phyloP scores from a whole-genome alignment of 1,284 basidiomycete genomes.

The Apiotrichum veenhuisii region DNA sequence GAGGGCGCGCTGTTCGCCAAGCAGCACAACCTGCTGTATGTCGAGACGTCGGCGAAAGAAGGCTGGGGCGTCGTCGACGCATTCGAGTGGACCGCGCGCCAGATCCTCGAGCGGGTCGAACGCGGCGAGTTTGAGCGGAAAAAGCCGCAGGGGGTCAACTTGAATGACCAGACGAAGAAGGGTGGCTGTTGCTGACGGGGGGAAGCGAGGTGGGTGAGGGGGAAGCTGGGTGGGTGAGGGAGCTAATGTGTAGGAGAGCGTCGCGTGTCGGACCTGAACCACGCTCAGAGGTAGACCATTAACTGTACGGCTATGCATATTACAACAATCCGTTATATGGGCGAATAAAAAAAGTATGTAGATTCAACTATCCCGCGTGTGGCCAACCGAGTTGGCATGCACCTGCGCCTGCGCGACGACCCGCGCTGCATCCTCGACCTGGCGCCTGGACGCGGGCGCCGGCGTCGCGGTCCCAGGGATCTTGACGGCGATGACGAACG shows the following conservation, averaged over 20 bases:
- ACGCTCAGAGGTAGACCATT: not conserved
- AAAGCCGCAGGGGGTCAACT: slow-evolving; percentile 11
- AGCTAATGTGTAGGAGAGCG: no score
- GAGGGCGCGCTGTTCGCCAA: slow-evolving; percentile 42
- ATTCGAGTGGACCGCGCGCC: slow-evolving; percentile 45
- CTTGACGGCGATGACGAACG: slow-evolving; percentile 4
- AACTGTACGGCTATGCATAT: slow-evolving; percentile 6
- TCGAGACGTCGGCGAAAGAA: slow-evolving; percentile 46
- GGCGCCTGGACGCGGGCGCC: not conserved
- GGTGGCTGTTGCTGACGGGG: slow-evolving; percentile 13
- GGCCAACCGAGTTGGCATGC: no score
- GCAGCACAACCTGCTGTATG: slow-evolving; percentile 40
- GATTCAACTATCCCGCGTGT: no score
- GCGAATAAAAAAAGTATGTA: not conserved
- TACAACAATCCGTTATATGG: not conserved
- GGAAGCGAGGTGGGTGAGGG: no score
- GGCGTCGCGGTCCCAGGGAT: not conserved
- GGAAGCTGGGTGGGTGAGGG: no score
- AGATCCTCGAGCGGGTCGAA: slow-evolving; percentile 35
- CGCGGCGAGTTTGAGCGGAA: slow-evolving; percentile 29
- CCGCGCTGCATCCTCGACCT: not conserved
- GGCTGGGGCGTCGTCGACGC: slow-evolving; percentile 45
- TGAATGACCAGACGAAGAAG: slow-evolving; percentile 3
- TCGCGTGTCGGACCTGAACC: no score
- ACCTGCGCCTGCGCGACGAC: not conserved